Percentiles rank a stretch among this genome's conserved stretches.
phyloP scores from a whole-genome alignment of 768 basidiomycete genomes.

The Lentinula raphanica region DNA sequence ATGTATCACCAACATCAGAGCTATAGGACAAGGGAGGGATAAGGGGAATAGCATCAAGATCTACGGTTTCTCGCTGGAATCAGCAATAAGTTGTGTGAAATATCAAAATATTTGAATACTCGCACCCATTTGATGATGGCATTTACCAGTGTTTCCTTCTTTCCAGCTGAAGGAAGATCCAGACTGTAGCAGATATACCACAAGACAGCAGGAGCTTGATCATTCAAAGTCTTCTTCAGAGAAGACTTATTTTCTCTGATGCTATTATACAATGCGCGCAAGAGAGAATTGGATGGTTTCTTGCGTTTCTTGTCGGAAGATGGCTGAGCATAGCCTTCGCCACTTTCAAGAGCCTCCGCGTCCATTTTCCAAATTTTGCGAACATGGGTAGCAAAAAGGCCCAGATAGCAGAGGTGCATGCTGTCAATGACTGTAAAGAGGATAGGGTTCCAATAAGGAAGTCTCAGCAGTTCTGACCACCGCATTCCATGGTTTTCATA shows the following conservation, averaged over 20 bases:
- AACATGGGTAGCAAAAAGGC: constrained; percentile 22
- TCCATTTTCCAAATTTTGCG: constrained; percentile 16
- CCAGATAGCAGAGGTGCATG: constrained; percentile 33
- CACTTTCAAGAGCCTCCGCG: not conserved
- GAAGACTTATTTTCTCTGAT: not conserved
- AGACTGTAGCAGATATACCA: not conserved
- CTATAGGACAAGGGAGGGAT: not conserved
- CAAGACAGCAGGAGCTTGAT: not conserved
- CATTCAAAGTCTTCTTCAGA: not conserved
- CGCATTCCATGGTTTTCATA: constrained; percentile 20
- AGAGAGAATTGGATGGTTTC: not conserved
- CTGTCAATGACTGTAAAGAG: constrained; percentile 25
- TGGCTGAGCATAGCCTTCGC: not conserved
- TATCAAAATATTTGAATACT: not conserved
- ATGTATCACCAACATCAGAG: not conserved
- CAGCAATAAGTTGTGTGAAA: not conserved
- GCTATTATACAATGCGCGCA: not conserved
- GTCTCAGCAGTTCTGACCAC: constrained; percentile 24
- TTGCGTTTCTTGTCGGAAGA: not conserved
- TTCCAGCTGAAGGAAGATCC: not conserved
- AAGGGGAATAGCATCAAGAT: not conserved
- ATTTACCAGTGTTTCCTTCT: not conserved
- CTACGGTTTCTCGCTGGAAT: not conserved
- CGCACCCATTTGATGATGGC: not conserved
- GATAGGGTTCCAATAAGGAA: constrained; percentile 32